phyloP scores from a whole-genome alignment of 2,329 filamentous ascomycete species.

The Fusarium pseudocircinatum region DNA sequence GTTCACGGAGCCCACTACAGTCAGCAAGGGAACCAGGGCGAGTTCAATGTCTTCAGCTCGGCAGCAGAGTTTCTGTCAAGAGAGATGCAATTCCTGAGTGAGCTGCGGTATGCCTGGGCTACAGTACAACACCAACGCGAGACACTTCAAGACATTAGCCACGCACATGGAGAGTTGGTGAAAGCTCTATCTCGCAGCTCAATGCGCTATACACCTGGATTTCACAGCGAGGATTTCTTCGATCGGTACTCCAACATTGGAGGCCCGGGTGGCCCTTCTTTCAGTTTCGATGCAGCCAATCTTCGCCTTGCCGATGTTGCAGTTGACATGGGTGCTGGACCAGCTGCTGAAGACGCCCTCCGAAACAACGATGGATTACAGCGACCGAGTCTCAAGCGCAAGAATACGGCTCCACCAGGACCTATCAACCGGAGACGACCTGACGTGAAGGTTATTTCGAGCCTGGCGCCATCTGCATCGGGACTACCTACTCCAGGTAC shows the following conservation, averaged over 20 bases:
- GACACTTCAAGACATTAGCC: slow-evolving; percentile 79
- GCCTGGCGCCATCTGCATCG: slow-evolving; percentile 40
- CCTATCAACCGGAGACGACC: slow-evolving; percentile 52
- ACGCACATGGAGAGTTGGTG: slow-evolving; percentile 82
- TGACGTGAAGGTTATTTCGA: slow-evolving; percentile 49
- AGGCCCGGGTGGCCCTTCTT: slow-evolving; percentile 66
- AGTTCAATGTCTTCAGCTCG: slow-evolving; percentile 70
- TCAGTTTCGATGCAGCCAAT: slow-evolving; percentile 77
- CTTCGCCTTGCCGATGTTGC: slow-evolving; percentile 75
- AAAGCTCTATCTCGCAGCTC: slow-evolving; percentile 72
- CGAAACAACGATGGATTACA: slow-evolving; percentile 46
- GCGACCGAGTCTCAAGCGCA: slow-evolving; percentile 59
- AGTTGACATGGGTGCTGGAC: slow-evolving; percentile 68
- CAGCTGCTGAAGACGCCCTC: slow-evolving; percentile 60
- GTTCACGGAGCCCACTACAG: slow-evolving; percentile 86
- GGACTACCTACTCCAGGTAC: slow-evolving; percentile 46
- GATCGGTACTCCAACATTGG: slow-evolving; percentile 75
- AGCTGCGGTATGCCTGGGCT: slow-evolving; percentile 79
- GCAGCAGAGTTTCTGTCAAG: slow-evolving; percentile 76
- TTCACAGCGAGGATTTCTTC: slow-evolving; percentile 89
- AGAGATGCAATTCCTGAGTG: slow-evolving; percentile 82
- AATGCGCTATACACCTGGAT: slow-evolving; percentile 79
- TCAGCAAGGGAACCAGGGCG: slow-evolving; percentile 57
- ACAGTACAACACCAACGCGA: slow-evolving; percentile 83
- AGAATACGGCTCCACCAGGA: slow-evolving; percentile 54